Conservation (phyloP, 352 stramenopile genomes). For the Pythium dissotocum region DNA sequence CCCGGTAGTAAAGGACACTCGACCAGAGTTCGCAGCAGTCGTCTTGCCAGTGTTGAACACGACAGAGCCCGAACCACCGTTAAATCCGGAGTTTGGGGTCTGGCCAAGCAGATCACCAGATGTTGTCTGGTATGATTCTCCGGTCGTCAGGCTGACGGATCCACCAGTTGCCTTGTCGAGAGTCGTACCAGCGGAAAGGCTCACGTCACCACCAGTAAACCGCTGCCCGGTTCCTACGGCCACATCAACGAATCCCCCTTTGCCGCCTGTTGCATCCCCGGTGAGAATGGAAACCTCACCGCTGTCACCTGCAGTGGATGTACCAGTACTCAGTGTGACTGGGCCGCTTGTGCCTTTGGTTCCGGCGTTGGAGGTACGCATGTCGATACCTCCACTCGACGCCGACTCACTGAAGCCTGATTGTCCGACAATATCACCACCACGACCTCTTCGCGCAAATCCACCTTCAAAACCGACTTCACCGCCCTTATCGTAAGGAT, state of each 20-base stretch:
- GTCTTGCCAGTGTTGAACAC: constrained; percentile 39
- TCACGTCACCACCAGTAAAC: constrained; percentile 56
- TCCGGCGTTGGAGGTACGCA: constrained; percentile 59
- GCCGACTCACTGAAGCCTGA: constrained; percentile 54
- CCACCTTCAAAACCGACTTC: constrained; percentile 72
- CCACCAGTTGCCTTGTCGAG: constrained; percentile 58
- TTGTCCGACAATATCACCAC: constrained; percentile 49
- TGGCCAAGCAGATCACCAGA: constrained; percentile 59
- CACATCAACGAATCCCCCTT: constrained; percentile 59
- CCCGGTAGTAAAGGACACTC: constrained; percentile 37
- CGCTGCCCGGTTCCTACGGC: constrained; percentile 55
- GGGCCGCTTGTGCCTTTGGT: constrained; percentile 53
- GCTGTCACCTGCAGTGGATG: constrained; percentile 55
- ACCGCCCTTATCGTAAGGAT: constrained; percentile 65
- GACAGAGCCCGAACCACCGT: constrained; percentile 57
- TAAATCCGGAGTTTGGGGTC: constrained; percentile 49
- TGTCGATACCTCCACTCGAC: constrained; percentile 53
- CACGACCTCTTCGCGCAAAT: constrained; percentile 51
- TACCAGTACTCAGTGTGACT: constrained; percentile 56
- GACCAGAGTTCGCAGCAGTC: constrained; percentile 36
- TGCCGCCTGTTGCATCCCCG: constrained; percentile 51
- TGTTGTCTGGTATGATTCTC: constrained; percentile 52
- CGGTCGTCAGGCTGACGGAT: constrained; percentile 54
- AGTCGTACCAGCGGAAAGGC: constrained; percentile 67
- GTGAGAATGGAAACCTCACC: constrained; percentile 62